Evolutionary conservation across 306 rosid species (phyloP).

Genomic region (Macrotyloma uniflorum): DNA sequence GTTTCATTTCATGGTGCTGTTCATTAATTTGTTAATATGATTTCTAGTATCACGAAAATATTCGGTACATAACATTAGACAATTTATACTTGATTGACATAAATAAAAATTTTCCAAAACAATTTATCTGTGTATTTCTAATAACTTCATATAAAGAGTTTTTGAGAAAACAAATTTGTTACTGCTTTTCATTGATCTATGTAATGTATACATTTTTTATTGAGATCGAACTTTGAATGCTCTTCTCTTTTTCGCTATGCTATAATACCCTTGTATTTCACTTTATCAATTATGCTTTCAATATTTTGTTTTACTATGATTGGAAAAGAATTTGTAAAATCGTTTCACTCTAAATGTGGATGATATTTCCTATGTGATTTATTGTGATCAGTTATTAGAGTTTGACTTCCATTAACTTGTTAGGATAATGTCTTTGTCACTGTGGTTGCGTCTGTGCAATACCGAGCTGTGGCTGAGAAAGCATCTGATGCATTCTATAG

Average conservation of each 20-base stretch:
- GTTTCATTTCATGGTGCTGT: conserved; percentile 19
- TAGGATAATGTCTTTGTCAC: conserved; percentile 79
- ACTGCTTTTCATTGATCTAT: background rate
- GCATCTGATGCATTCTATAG: conserved; percentile 75
- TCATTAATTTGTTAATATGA: conserved; percentile 6
- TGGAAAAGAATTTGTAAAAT: background rate
- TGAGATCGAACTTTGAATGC: conserved; percentile 15
- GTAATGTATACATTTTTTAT: background rate
- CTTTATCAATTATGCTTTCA: conserved; percentile 3
- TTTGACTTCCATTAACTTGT: conserved; percentile 32
- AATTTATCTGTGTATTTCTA: background rate
- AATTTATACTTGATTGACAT: background rate
- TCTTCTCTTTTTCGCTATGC: background rate
- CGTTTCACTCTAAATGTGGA: background rate
- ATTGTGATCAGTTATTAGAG: conserved; percentile 10
- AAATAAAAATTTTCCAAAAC: background rate
- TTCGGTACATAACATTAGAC: background rate
- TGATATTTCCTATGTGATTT: conserved; percentile 20
- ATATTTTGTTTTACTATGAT: conserved; percentile 20
- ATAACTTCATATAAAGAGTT: background rate
- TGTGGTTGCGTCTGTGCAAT: conserved; percentile 72
- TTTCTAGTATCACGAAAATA: background rate
- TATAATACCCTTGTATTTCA: background rate
- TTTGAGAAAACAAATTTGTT: background rate
- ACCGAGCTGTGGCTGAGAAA: conserved; percentile 60